These are phyloP conservation scores for Olyra latifolia DNA, from an alignment of 176 grass and related monocot species.

Conservation along the genomic window DNA sequence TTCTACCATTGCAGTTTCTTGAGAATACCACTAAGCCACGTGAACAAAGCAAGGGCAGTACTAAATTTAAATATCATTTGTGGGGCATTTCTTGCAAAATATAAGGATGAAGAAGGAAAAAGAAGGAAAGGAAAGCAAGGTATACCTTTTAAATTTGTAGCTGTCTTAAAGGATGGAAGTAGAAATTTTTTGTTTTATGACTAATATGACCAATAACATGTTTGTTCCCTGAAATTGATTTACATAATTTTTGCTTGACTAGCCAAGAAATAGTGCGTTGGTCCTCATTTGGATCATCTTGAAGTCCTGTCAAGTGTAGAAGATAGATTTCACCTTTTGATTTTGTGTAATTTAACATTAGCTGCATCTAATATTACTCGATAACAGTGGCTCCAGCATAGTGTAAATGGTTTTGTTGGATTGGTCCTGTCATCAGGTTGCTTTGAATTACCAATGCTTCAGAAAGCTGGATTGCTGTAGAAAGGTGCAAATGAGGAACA, in stretches of 20 bases:
- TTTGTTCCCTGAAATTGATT: too few species aligned
- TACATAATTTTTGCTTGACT: not conserved
- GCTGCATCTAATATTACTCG: not conserved
- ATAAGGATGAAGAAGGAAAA: too few species aligned
- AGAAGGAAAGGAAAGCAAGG: too few species aligned
- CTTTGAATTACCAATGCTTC: not conserved
- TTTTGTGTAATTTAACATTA: not conserved
- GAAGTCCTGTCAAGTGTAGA: not conserved
- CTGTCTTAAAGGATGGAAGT: too few species aligned
- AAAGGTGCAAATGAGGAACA: not conserved
- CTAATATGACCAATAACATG: too few species aligned
- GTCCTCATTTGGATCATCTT: slow-evolving; percentile 6
- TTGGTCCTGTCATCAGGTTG: slow-evolving; percentile 2
- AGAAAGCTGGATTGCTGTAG: not conserved
- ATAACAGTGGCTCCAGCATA: not conserved
- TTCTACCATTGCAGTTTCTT: slow-evolving; percentile 20
- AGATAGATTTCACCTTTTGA: not conserved
- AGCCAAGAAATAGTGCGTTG: not conserved
- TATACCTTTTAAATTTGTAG: too few species aligned
- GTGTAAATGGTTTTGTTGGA: slow-evolving; percentile 23
- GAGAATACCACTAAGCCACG: too few species aligned
- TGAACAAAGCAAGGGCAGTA: too few species aligned
- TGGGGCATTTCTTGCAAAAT: too few species aligned
- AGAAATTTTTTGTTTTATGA: too few species aligned
- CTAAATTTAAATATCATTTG: too few species aligned